phyloP scores from a whole-genome alignment of 495 filamentous ascomycete genomes.

The Aspergillus conjunctus region DNA sequence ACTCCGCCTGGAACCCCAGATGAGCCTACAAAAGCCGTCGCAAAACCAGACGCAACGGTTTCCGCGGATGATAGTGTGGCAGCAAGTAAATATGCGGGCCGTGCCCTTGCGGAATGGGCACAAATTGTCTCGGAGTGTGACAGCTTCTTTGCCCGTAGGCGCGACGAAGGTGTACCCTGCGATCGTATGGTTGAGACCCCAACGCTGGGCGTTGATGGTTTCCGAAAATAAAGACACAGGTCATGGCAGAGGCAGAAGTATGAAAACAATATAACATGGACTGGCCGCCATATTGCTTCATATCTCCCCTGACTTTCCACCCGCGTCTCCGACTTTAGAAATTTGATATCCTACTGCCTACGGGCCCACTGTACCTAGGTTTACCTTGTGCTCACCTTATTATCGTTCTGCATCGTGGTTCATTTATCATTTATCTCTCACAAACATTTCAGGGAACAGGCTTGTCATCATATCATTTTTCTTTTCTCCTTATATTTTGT shows the following conservation, averaged over 20 bases:
- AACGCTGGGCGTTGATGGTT: constrained; percentile 79
- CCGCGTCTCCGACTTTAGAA: no score
- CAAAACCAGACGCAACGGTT: constrained; percentile 15
- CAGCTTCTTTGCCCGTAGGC: constrained; percentile 85
- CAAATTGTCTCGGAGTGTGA: constrained; percentile 85
- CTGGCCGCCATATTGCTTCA: not conserved
- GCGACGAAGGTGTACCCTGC: constrained; percentile 78
- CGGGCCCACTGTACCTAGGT: not conserved
- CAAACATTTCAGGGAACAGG: not conserved
- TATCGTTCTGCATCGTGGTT: not conserved
- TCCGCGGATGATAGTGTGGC: constrained; percentile 34
- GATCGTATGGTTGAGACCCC: constrained; percentile 85
- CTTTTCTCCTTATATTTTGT: not conserved
- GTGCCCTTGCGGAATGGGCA: constrained; percentile 90
- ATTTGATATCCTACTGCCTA: not conserved
- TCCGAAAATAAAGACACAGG: constrained; percentile 54
- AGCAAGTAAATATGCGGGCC: constrained; percentile 74
- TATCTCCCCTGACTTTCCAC: not conserved
- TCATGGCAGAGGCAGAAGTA: not conserved
- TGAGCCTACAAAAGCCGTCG: constrained; percentile 12
- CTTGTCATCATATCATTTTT: not conserved
- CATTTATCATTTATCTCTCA: not conserved
- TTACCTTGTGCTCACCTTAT: not conserved
- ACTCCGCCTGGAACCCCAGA: constrained; percentile 21
- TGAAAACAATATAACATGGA: not conserved